phyloP scores from a whole-genome alignment of 1,139 yeast genomes.

The Nematodospora anomalae region DNA sequence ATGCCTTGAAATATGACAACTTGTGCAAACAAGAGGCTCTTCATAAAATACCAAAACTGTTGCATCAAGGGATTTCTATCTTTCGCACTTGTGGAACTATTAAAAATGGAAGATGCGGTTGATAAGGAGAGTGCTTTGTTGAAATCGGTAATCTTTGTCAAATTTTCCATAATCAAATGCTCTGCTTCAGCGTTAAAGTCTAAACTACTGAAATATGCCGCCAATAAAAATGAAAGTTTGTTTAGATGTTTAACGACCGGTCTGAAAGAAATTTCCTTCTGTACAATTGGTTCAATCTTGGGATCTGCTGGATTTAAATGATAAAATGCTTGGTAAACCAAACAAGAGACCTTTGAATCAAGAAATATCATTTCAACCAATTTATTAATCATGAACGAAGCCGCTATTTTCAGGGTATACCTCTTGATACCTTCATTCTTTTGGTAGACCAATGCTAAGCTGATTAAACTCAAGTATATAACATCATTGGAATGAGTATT shows the following conservation, averaged over 20 bases:
- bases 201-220: conserved; percentile 29
- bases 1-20: conserved; percentile 59
- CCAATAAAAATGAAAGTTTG: conserved; percentile 48
- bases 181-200: conserved; percentile 19
- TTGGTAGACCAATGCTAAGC: conserved; percentile 33
- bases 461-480: conserved; percentile 31
- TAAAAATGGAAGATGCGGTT: conserved; percentile 26
- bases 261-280: conserved; percentile 22
- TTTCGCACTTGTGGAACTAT: conserved; percentile 18
- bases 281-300: conserved; percentile 17
- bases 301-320: conserved; percentile 9
- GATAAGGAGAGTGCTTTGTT: conserved; percentile 26
- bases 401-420: conserved; percentile 27
- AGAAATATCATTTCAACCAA: conserved; percentile 26
- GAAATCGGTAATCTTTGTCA: conserved; percentile 26
- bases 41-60: conserved; percentile 40
- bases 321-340: conserved; percentile 23
- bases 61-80: conserved; percentile 18
- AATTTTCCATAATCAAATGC: conserved; percentile 21
- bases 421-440: conserved; percentile 23
- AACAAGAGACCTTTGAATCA: conserved; percentile 15
- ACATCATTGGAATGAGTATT: conserved; percentile 25
- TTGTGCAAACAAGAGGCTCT: conserved; percentile 49
- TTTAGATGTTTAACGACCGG: conserved; percentile 55
- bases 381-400: conserved; percentile 24